Evolutionary conservation across 306 rosid species (phyloP).

Genomic region (Gastrolobium villosum): DNA sequence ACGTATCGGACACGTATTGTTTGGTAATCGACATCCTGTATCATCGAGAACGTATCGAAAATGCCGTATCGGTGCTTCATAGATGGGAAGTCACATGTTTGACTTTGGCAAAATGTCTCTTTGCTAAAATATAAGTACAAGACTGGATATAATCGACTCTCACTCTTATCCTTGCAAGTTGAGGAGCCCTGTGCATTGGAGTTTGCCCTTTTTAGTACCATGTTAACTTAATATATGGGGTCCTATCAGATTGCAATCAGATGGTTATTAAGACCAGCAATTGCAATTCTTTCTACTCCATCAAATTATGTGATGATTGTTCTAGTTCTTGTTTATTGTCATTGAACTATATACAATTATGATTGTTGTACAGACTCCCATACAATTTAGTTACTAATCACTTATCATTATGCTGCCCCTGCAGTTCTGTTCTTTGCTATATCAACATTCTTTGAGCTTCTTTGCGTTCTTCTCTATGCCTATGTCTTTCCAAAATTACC

Average conservation of each 20-base stretch:
- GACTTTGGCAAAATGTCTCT: too few relatives aligned
- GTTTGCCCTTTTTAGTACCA: neutral
- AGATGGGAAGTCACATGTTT: too few relatives aligned
- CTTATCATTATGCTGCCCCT: constrained; percentile 37
- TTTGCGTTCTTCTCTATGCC: constrained; percentile 78
- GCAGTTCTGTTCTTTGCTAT: constrained; percentile 87
- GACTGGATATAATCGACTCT: too few relatives aligned
- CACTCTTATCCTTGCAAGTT: too few relatives aligned
- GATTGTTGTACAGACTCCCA: neutral
- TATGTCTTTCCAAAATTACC: constrained; percentile 76
- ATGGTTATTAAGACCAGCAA: neutral
- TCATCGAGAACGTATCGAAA: too few relatives aligned
- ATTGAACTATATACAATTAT: neutral
- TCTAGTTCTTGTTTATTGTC: neutral
- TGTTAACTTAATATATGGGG: neutral
- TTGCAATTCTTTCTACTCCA: neutral
- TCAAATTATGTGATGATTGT: neutral
- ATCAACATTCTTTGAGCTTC: constrained; percentile 73
- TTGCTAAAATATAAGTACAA: too few relatives aligned
- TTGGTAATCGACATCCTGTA: too few relatives aligned
- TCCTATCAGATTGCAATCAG: neutral
- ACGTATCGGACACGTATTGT: too few relatives aligned
- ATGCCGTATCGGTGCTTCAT: too few relatives aligned
- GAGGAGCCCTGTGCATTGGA: too few relatives aligned
- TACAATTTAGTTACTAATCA: constrained; percentile 13